Base-by-base conservation (phyloP, 768 basidiomycete species). In the Trametes punicea region DNA sequence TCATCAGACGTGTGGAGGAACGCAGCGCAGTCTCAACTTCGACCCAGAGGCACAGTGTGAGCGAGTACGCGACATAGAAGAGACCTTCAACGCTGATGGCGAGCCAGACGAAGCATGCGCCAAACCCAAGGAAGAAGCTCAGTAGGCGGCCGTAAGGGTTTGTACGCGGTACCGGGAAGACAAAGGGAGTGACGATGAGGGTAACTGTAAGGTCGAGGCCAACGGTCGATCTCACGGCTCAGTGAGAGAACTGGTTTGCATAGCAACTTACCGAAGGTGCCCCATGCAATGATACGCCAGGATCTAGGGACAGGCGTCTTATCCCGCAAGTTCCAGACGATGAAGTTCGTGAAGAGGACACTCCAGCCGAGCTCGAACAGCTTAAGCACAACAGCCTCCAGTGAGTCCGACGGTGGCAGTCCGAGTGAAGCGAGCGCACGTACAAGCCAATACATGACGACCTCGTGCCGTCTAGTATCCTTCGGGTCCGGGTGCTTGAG, bases 51-150 rank as follows among this genome's bases (percentile, higher is more conserved):
- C 80, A 69, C 30, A 93, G 69, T 5, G 83, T 83, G 18, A 72
- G 71, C 0, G 82, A 81, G 65, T 86, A 93, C 11, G 81, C 76
- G n/a, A 81, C 73, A 63, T 85, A 92, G 69, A 94, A 93, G 13
- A 92, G 74, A 0, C 85, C 87, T 65, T 93, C 92, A 21, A 86
- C 81, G 55, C 87, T 87, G 67, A 93, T 88, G 2, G 91, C 90
- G 16, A 94, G 77, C 33, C 91, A 77, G 31, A 91, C 77, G 57
- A 93, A 93, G 63, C 83, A 85, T 3, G 85, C 84, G 0, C 82
- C 80, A 58, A 92, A 88, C 6, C 83, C 82, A 41, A 90, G 77
- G 67, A 88, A 88, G 63, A 83, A 81, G 26, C 76, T 74, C 29
- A 85, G 69, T 13, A 87, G 73, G 62, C 80, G 84, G 1, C 82